These are phyloP conservation scores for Brachypodium distachyon DNA, from an alignment of 202 grass and related monocot genomes.

Conservation along the genomic window DNA sequence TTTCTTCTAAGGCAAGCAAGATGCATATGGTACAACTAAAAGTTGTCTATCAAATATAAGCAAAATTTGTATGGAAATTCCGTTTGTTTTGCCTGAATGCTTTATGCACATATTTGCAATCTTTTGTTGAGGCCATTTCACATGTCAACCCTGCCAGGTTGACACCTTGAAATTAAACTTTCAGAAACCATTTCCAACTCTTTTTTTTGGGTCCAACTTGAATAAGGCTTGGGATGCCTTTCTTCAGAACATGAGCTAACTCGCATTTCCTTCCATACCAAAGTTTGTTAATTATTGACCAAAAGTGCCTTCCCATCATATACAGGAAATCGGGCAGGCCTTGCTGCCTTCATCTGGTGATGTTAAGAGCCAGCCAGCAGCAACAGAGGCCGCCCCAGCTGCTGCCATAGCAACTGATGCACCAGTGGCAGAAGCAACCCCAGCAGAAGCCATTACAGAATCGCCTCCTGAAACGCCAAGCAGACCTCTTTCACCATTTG, in stretches of 20 bases:
- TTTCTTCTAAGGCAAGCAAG: not conserved
- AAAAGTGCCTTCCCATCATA: not conserved
- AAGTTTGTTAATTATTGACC: not conserved
- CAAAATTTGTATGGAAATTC: not conserved
- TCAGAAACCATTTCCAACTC: not conserved
- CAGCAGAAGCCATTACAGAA: conserved; percentile 24
- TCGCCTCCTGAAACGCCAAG: conserved; percentile 14
- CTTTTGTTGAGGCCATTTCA: not conserved
- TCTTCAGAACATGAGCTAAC: not conserved
- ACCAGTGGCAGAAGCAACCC: not conserved
- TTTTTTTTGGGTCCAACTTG: not conserved
- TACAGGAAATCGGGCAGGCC: conserved; percentile 86
- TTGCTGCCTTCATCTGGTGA: conserved; percentile 48
- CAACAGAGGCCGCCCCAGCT: conserved; percentile 15
- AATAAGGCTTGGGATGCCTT: not conserved
- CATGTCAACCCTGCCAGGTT: too few species aligned
- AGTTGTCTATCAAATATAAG: not conserved
- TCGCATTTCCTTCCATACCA: not conserved
- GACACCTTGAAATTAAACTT: too few species aligned
- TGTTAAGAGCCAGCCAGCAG: conserved; percentile 50
- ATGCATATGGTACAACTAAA: not conserved
- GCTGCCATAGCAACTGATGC: conserved; percentile 20
- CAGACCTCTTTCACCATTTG: conserved; percentile 67
- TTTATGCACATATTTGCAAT: not conserved
- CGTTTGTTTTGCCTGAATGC: too few species aligned